Percentiles rank a stretch among this genome's conserved stretches.
These are phyloP conservation scores for Umbelopsis vinacea DNA, from an alignment of 192 early-diverging fungal species.

Conservation along the genomic window DNA sequence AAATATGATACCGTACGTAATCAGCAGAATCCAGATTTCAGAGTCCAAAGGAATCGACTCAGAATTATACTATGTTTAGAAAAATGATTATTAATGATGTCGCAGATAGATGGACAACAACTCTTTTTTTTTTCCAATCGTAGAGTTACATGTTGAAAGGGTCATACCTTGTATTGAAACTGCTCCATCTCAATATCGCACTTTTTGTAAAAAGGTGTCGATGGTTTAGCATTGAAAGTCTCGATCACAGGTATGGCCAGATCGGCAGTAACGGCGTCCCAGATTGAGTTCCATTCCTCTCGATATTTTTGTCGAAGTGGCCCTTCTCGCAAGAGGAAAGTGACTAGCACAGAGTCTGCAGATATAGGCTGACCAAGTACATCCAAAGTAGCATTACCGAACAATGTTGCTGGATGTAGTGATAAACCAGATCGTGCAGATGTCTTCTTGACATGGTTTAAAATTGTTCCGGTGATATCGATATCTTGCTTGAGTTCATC, in stretches of 20 bases:
- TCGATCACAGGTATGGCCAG: background rate
- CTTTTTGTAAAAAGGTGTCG: background rate
- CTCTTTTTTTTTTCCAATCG: too few species aligned
- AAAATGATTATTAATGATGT: background rate
- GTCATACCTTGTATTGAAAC: constrained; percentile 10
- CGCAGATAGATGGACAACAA: too few species aligned
- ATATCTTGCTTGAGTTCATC: constrained; percentile 11
- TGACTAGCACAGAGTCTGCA: constrained; percentile 59
- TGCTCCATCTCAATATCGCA: background rate
- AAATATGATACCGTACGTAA: constrained; percentile 65
- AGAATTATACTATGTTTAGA: constrained; percentile 5
- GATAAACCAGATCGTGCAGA: constrained; percentile 1
- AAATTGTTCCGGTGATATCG: constrained; percentile 17
- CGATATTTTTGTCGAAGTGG: constrained; percentile 14
- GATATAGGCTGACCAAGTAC: constrained; percentile 20
- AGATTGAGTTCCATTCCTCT: constrained; percentile 31
- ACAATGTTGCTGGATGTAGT: constrained; percentile 29
- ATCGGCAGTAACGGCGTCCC: constrained; percentile 9
- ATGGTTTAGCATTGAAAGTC: background rate
- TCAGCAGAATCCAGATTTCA: constrained; percentile 14
- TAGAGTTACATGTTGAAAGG: too few species aligned
- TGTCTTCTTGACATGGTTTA: background rate
- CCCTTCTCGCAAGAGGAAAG: constrained; percentile 50
- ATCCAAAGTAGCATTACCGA: constrained; percentile 31
- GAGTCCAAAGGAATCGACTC: constrained; percentile 17